Evolutionary conservation across 2,329 filamentous ascomycete genomes (phyloP), one percentile per base, ranked within the genome.

Genomic region (Ceratocystis papillata): DNA sequence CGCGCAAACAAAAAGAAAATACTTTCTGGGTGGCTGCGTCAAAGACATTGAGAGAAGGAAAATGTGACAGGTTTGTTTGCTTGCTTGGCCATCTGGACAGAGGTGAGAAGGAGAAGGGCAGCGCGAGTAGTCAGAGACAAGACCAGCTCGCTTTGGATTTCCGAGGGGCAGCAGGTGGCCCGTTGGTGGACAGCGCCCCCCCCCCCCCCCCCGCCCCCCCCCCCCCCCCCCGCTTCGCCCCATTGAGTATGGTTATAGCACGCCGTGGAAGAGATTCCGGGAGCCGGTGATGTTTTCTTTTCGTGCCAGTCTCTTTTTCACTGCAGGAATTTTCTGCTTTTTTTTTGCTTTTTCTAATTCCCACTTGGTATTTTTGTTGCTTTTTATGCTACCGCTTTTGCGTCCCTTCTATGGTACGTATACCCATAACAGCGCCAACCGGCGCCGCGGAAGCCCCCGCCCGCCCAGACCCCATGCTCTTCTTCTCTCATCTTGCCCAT

Each of bases 261-360:
- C 28, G 28, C 5, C 55, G 55, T 59, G 55, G 55, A 59, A 59
- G 55, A 33, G 28, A n/a, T 37, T 20, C 53, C 55, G 55, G 55
- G 37, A 15, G 30, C 12, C 25, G 28, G 12, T 12, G 10, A 37
- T 37, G 28, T 17, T 59, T 59, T 57, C 22, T 57, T 33, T 30
- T 57, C 28, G 15, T 28, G 20, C 17, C 15, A 17, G 10, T 57
- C 15, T 57, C 17, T 57, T 33, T 33, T 20, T 3, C 30, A 8
- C 33, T 37, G 33, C 8, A 37, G 33, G 33, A 37, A 37, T 37
- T 41, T 15, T 5, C 3, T 12, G 10, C 1, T 8, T 33, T 57
- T 33, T 33, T 57, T 33, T 15, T 12, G 28, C 17, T 59, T 59
- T n/a, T 33, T 20, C 28, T 10, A 3, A n/a, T 37, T 33, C 12